Conservation (phyloP, 2,329 filamentous ascomycete species). For the Aspergillus aculeatus region DNA sequence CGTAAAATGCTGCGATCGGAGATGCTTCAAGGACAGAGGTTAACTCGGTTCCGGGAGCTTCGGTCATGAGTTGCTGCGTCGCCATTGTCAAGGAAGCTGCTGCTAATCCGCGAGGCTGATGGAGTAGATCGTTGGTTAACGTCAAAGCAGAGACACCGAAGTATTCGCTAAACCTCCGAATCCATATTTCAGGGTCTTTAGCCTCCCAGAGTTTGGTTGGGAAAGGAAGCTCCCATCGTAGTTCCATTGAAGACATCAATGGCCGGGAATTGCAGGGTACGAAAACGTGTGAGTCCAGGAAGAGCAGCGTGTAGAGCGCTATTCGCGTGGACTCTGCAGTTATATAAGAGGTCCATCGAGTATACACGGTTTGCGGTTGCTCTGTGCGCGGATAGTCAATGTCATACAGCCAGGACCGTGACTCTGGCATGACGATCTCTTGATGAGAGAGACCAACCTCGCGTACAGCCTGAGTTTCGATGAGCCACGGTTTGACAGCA, state of each 20-base stretch:
- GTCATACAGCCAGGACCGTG: neutral
- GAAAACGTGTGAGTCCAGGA: constrained; percentile 24
- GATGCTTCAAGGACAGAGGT: constrained; percentile 7
- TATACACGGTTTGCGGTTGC: neutral
- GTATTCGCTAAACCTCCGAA: constrained; percentile 12
- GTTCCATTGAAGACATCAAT: constrained; percentile 31
- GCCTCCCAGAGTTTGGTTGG: constrained; percentile 32
- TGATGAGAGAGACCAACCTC: constrained; percentile 2
- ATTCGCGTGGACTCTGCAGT: neutral
- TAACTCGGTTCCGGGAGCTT: constrained; percentile 26
- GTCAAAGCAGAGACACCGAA: neutral
- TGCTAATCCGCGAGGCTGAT: constrained; percentile 15
- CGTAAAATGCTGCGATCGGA: neutral
- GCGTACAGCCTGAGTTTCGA: neutral
- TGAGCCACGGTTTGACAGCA: neutral
- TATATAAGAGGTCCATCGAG: neutral
- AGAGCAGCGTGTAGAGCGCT: neutral
- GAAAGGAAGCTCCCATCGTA: constrained; percentile 37
- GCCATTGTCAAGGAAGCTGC: constrained; percentile 30
- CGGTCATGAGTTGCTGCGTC: constrained; percentile 34
- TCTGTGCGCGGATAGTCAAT: constrained; percentile 10
- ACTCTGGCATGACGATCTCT: constrained; percentile 1
- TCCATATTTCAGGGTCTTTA: constrained; percentile 27
- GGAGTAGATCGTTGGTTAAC: neutral
- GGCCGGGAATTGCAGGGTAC: constrained; percentile 31